These are phyloP conservation scores for Carex arenaria DNA, from an alignment of 202 grass and related monocot species.

Conservation along the genomic window DNA sequence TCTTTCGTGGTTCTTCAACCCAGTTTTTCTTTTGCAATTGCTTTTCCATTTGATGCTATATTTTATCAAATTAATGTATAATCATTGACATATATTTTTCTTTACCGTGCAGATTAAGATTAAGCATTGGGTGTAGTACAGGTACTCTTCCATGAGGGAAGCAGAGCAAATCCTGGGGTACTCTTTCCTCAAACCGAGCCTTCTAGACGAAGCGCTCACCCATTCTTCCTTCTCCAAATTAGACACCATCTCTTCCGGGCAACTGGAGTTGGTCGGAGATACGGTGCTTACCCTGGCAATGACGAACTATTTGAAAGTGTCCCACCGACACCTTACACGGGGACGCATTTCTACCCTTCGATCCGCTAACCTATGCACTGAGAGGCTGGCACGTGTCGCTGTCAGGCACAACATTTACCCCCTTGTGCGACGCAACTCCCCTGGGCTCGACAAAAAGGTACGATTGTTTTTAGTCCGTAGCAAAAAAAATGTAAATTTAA, in stretches of 20 bases:
- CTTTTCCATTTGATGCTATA: no score
- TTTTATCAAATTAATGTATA: no score
- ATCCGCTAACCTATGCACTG: conserved; percentile 70
- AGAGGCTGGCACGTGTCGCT: conserved; percentile 69
- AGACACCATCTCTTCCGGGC: conserved; percentile 32
- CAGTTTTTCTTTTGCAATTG: no score
- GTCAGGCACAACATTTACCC: conserved; percentile 57
- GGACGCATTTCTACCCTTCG: conserved; percentile 54
- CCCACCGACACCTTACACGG: conserved; percentile 37
- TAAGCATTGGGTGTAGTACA: no score
- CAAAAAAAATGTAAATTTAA: no score
- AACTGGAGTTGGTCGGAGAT: conserved; percentile 85
- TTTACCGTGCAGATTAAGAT: no score
- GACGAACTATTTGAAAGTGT: conserved; percentile 45
- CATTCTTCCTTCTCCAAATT: conserved; percentile 45
- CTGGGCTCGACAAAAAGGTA: conserved; percentile 48
- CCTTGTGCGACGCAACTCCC: conserved; percentile 53
- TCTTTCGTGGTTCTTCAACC: no score
- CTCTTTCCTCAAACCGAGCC: conserved; percentile 37
- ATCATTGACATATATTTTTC: no score
- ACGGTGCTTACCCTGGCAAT: conserved; percentile 59
- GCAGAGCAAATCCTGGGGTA: conserved; percentile 45
- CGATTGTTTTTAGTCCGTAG: background rate
- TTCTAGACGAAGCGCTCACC: conserved; percentile 73
- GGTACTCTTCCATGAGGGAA: background rate